phyloP scores from a whole-genome alignment of 2,329 filamentous ascomycete genomes.

The Cucurbitaria berberidis region DNA sequence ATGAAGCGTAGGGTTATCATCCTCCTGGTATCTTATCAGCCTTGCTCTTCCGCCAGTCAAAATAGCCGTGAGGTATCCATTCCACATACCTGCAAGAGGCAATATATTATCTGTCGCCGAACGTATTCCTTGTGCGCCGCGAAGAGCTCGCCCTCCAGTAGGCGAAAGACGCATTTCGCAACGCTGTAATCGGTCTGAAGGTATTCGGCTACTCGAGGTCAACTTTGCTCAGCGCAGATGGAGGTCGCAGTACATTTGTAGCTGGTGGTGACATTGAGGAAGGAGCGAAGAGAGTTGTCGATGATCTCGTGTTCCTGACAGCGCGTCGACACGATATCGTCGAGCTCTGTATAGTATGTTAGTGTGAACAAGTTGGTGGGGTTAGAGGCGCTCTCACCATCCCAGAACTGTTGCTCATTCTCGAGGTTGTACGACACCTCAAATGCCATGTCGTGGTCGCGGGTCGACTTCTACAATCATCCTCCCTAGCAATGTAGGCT shows the following conservation, averaged over 20 bases:
- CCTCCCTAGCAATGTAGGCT: constrained; percentile 35
- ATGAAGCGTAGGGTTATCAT: constrained; percentile 79
- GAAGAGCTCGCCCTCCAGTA: constrained; percentile 80
- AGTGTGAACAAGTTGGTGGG: constrained; percentile 26
- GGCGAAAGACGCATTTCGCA: constrained; percentile 76
- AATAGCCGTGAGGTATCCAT: constrained; percentile 1
- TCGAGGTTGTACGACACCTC: constrained; percentile 73
- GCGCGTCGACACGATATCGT: constrained; percentile 66
- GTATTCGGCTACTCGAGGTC: constrained; percentile 64
- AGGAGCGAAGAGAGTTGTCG: constrained; percentile 84
- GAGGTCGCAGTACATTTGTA: constrained; percentile 64
- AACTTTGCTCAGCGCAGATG: constrained; percentile 15
- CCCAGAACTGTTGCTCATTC: constrained; percentile 87
- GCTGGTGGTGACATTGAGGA: constrained; percentile 77
- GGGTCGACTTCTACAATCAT: constrained; percentile 45
- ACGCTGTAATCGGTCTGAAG: constrained; percentile 79
- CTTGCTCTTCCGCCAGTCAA: background rate
- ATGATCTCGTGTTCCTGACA: constrained; percentile 70
- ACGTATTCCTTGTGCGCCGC: constrained; percentile 80
- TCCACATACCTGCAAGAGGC: constrained; percentile 69
- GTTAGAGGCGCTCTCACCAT: constrained; percentile 64
- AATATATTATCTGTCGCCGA: constrained; percentile 89
- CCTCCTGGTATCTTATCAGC: constrained; percentile 67
- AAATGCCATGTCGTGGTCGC: constrained; percentile 64
- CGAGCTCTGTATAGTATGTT: constrained; percentile 61